Conservation (phyloP, 345 rosid genomes). For the Noccaea bulbosa region DNA sequence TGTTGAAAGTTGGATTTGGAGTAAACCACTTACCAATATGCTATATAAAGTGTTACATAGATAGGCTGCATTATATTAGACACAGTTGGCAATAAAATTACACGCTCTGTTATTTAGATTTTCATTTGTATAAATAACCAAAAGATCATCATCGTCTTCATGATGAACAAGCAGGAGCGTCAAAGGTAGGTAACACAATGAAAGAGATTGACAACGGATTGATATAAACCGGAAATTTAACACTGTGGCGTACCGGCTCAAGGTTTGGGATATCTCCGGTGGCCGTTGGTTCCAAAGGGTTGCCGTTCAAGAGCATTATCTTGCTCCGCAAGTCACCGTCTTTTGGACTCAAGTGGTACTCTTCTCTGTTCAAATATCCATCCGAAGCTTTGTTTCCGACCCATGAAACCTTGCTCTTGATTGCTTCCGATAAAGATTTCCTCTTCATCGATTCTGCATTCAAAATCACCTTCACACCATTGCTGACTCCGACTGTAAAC, state of each 20-base stretch:
- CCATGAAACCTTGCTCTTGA: conserved; percentile 69
- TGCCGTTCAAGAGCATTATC: conserved; percentile 78
- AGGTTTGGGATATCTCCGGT: conserved; percentile 63
- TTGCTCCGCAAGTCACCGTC: conserved; percentile 66
- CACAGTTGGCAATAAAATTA: conserved; percentile 20
- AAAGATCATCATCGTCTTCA: conserved; percentile 13
- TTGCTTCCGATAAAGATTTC: conserved; percentile 43
- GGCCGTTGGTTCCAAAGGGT: conserved; percentile 57
- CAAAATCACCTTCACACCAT: conserved; percentile 48
- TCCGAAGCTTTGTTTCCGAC: conserved; percentile 59
- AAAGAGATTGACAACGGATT: conserved; percentile 72
- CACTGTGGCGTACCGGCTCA: conserved; percentile 53
- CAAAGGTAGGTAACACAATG: conserved; percentile 74
- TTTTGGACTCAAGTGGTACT: conserved; percentile 84
- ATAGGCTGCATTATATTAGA: background rate
- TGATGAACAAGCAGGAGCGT: conserved; percentile 71
- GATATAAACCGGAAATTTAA: conserved; percentile 57
- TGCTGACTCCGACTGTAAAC: conserved; percentile 54
- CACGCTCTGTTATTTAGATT: background rate
- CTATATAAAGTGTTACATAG: background rate
- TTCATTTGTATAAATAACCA: background rate
- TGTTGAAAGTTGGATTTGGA: background rate
- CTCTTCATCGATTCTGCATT: conserved; percentile 36
- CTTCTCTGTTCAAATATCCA: conserved; percentile 62
- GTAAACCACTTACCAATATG: conserved; percentile 3